Conservation (phyloP, 2,329 filamentous ascomycete genomes). For the Aspergillus sp. region DNA sequence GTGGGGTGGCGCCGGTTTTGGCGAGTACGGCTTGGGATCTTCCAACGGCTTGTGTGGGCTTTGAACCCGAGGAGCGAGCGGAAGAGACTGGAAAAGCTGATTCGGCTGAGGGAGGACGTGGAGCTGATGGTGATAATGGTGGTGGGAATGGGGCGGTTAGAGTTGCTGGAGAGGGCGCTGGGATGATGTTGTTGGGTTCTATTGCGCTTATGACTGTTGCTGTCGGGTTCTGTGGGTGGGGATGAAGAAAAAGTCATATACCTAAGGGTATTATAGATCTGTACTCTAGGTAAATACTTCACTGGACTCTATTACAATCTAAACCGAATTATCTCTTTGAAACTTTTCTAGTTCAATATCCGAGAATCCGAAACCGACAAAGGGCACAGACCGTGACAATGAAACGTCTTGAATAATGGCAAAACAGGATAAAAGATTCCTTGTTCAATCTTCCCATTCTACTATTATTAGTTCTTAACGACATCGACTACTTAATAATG, state of each 20-base stretch:
- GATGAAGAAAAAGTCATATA: neutral
- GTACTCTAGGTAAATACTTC: too few relatives aligned
- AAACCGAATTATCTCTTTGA: too few relatives aligned
- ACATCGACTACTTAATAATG: too few relatives aligned
- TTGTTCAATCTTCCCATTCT: too few relatives aligned
- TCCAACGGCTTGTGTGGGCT: conserved; percentile 20
- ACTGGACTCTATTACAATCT: too few relatives aligned
- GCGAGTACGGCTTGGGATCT: conserved; percentile 16
- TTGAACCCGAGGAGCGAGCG: conserved; percentile 12
- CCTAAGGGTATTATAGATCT: too few relatives aligned
- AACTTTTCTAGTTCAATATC: too few relatives aligned
- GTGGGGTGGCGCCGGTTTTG: neutral
- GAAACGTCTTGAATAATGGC: too few relatives aligned
- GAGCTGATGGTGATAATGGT: neutral
- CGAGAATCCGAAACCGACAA: too few relatives aligned
- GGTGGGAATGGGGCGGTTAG: neutral
- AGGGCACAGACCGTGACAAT: too few relatives aligned
- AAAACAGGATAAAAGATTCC: too few relatives aligned
- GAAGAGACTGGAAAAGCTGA: neutral
- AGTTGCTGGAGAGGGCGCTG: neutral
- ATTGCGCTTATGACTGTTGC: neutral
- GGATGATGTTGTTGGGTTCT: neutral
- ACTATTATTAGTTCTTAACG: too few relatives aligned
- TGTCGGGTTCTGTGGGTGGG: neutral
- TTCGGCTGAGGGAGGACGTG: neutral